Conservation (phyloP, 495 filamentous ascomycete species). For the Trichocladium uniseriatum region DNA sequence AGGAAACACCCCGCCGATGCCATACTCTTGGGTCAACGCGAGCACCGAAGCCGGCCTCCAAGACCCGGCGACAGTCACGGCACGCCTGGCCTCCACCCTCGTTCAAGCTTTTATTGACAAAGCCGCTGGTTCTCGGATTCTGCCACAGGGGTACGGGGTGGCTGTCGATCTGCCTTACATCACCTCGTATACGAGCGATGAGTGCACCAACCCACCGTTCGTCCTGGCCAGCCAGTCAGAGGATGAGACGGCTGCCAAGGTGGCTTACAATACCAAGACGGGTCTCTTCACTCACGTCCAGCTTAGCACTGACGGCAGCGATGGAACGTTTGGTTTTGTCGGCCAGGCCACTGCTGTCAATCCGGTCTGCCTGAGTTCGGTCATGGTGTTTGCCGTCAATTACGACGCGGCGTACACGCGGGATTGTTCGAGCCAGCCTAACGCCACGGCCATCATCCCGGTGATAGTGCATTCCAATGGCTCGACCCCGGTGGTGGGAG, state of each 20-base stretch:
- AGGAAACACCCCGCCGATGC: conserved; percentile 11
- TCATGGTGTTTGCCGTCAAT: conserved; percentile 33
- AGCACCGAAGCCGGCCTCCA: conserved; percentile 16
- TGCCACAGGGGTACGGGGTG: conserved; percentile 33
- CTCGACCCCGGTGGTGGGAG: neutral
- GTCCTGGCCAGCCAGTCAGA: conserved; percentile 27
- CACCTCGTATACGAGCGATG: conserved; percentile 13
- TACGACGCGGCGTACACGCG: conserved; percentile 21
- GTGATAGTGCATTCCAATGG: conserved; percentile 9
- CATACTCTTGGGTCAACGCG: conserved; percentile 23
- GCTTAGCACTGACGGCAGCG: neutral
- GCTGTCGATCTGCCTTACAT: conserved; percentile 30
- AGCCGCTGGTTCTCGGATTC: conserved; percentile 16
- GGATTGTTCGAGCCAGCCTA: conserved; percentile 9
- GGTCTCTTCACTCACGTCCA: conserved; percentile 21
- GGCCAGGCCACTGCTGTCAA: neutral
- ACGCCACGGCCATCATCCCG: conserved; percentile 1
- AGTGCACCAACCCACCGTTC: conserved; percentile 29
- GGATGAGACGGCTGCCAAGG: conserved; percentile 18
- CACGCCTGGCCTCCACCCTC: conserved; percentile 26
- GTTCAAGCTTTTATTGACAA: conserved; percentile 27
- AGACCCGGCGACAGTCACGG: conserved; percentile 27
- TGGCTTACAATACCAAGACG: conserved; percentile 23
- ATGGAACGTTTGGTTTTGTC: neutral
- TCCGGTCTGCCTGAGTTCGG: conserved; percentile 16